These are phyloP conservation scores for Rhodotorula glutinis DNA, from an alignment of 1,284 basidiomycete species.

Conservation along the genomic window DNA sequence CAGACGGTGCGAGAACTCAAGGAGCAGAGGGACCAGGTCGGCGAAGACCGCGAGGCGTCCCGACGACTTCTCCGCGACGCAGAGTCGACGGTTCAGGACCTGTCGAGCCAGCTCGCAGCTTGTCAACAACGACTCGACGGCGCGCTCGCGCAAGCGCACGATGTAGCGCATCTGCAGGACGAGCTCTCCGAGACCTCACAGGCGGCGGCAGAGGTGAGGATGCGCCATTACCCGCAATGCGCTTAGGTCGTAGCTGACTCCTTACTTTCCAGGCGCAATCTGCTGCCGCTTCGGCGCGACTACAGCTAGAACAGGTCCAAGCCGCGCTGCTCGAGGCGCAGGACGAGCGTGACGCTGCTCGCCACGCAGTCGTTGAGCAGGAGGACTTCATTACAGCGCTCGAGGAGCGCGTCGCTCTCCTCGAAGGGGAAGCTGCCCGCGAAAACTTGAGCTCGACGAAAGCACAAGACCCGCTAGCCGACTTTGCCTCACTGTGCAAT, in stretches of 20 bases:
- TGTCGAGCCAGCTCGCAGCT: slow-evolving; percentile 4
- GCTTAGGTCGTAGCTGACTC: too few species aligned
- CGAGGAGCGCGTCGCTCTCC: too few species aligned
- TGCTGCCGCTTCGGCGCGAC: too few species aligned
- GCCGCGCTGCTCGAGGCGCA: background rate
- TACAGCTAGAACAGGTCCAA: too few species aligned
- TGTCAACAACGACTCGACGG: background rate
- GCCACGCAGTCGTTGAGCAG: too few species aligned
- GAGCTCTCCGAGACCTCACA: background rate
- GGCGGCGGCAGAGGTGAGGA: background rate
- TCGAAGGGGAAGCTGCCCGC: too few species aligned
- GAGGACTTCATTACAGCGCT: too few species aligned
- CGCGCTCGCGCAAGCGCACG: background rate
- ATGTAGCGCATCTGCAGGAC: background rate
- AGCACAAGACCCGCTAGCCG: slow-evolving; percentile 7
- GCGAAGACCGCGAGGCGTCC: slow-evolving; percentile 2
- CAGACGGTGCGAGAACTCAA: slow-evolving; percentile 8
- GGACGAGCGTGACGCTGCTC: slow-evolving; percentile 3
- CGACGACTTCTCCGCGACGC: slow-evolving; percentile 5
- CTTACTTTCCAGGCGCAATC: too few species aligned
- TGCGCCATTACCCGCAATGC: too few species aligned
- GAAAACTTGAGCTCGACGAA: slow-evolving; percentile 1
- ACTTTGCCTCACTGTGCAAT: slow-evolving; percentile 19
- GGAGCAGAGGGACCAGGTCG: slow-evolving; percentile 4
- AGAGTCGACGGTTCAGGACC: slow-evolving; percentile 3